These are phyloP conservation scores for Sporothrix sp. DNA, from an alignment of 2,329 filamentous ascomycete genomes.

Conservation along the genomic window DNA sequence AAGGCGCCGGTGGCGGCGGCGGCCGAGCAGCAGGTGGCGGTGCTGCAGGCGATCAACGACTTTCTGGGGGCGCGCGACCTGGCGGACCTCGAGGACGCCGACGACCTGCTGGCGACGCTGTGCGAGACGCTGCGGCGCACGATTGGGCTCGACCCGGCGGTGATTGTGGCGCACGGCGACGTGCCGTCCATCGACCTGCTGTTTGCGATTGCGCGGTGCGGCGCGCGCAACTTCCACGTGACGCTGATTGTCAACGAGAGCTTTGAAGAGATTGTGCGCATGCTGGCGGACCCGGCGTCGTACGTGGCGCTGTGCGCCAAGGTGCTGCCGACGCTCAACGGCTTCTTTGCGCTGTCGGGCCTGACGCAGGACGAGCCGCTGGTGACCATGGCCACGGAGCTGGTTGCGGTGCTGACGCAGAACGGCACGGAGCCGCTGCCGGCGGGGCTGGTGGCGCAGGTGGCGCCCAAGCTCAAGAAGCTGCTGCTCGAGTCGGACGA, in stretches of 20 bases:
- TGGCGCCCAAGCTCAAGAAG: slow-evolving; percentile 77
- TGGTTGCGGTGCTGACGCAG: slow-evolving; percentile 72
- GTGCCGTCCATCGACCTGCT: slow-evolving; percentile 68
- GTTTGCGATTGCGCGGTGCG: slow-evolving; percentile 81
- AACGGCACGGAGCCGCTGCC: slow-evolving; percentile 79
- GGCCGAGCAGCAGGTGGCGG: slow-evolving; percentile 47
- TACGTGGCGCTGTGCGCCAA: slow-evolving; percentile 76
- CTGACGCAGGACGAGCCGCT: slow-evolving; percentile 78
- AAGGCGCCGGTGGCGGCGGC: slow-evolving; percentile 23
- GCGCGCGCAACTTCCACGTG: slow-evolving; percentile 83
- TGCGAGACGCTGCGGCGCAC: slow-evolving; percentile 77
- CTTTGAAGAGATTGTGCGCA: slow-evolving; percentile 76
- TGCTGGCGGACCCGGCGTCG: slow-evolving; percentile 55
- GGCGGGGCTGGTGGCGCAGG: slow-evolving; percentile 70
- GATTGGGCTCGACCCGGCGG: slow-evolving; percentile 66
- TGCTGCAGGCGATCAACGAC: slow-evolving; percentile 54
- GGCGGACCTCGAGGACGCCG: slow-evolving; percentile 73
- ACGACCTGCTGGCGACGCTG: slow-evolving; percentile 84
- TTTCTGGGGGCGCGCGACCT: slow-evolving; percentile 76
- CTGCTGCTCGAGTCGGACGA: slow-evolving; percentile 78
- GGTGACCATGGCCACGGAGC: slow-evolving; percentile 73
- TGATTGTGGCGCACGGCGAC: slow-evolving; percentile 59
- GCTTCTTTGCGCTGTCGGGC: slow-evolving; percentile 79
- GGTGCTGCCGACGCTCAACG: slow-evolving; percentile 77
- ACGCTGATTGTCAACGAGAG: slow-evolving; percentile 80